A percentile compares a stretch with the other conserved stretches of the same genome.
phyloP scores from a whole-genome alignment of 441 rosid species.

The Erysimum pusillum region DNA sequence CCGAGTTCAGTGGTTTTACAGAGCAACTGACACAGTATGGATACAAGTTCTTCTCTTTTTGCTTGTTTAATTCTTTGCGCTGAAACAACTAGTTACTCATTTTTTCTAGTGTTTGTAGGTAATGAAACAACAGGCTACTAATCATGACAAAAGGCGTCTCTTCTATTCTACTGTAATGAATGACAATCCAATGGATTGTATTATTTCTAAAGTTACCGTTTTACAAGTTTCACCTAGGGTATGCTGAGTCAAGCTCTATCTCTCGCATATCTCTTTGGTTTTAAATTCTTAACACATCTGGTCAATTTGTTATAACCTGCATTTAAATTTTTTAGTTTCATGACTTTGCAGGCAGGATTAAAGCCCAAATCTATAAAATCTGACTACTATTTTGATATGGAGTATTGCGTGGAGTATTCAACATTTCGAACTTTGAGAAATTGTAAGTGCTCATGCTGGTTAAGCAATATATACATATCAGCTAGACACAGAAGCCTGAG shows the following conservation, averaged over 20 bases:
- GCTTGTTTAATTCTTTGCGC: constrained; percentile 28
- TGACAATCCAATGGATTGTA: constrained; percentile 87
- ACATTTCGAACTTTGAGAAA: constrained; percentile 68
- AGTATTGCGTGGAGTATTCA: constrained; percentile 87
- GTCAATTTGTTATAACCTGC: constrained; percentile 9
- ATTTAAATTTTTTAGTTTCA: constrained; percentile 34
- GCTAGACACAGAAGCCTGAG: constrained; percentile 24
- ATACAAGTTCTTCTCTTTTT: constrained; percentile 35
- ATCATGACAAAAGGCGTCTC: constrained; percentile 77
- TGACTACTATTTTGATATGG: constrained; percentile 91
- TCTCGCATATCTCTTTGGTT: not conserved
- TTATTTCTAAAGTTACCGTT: constrained; percentile 75
- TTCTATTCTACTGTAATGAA: constrained; percentile 89
- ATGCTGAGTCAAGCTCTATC: constrained; percentile 44
- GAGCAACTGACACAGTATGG: constrained; percentile 90
- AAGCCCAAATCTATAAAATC: constrained; percentile 53
- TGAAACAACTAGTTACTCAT: constrained; percentile 36
- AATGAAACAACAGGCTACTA: constrained; percentile 65
- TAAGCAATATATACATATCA: no score
- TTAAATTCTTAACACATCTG: constrained; percentile 16
- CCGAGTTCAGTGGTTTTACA: constrained; percentile 95
- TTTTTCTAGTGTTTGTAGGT: constrained; percentile 61
- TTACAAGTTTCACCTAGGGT: constrained; percentile 66
- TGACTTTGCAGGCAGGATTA: constrained; percentile 57
- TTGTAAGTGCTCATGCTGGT: constrained; percentile 53